Evolutionary conservation across 2,329 filamentous ascomycete species (phyloP), one percentile per base, ranked within the genome.

Genomic region (Colletotrichum navitas): DNA sequence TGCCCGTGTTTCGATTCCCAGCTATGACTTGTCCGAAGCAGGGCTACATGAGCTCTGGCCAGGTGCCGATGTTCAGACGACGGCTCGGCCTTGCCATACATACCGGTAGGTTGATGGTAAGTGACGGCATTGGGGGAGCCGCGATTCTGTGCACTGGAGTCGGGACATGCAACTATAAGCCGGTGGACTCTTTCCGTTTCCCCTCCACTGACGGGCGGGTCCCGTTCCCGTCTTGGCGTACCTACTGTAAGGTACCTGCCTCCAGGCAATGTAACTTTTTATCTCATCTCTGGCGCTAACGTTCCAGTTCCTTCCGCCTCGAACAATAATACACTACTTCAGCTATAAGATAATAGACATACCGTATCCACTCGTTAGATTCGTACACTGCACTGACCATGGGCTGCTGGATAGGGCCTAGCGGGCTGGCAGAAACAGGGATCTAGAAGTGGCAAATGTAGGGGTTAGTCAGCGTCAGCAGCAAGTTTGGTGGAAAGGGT

Each of bases 161-260:
- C 45, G 43, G 60, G 60, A 60, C 36, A 26, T 52, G 43, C 21
- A 72, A 41, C 34, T 56, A 34, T 8, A 32, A 66, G 65, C 10
- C 67, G 75, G 29, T 67, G 66, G 56, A 79, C 79, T 12, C 34
- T 56, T 64, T 49, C 68, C 64, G 51, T n/a, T 10, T 41, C 51
- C 24, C 45, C 11, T 55, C 45, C 52, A 63, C 29, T 68, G 54
- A 51, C 68, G 36, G 56, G 69, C 59, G 69, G 69, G 54, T 54
- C 65, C 54, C 47, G 59, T 6, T 69, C 45, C 69, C 69, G 69
- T 41, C 69, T 72, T 72, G 69, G 69, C 69, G 18, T 34, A 8
- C 34, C 6, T 47, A 24, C 43, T 54, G 59, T 54, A 43, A 43
- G 41, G 41, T 21, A 41, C 34, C 11, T 36, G 10, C 34, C 10